Percentiles rank a stretch among this genome's conserved stretches.
These are phyloP conservation scores for Clonostachys solani DNA, from an alignment of 2,329 filamentous ascomycete genomes.

Conservation along the genomic window DNA sequence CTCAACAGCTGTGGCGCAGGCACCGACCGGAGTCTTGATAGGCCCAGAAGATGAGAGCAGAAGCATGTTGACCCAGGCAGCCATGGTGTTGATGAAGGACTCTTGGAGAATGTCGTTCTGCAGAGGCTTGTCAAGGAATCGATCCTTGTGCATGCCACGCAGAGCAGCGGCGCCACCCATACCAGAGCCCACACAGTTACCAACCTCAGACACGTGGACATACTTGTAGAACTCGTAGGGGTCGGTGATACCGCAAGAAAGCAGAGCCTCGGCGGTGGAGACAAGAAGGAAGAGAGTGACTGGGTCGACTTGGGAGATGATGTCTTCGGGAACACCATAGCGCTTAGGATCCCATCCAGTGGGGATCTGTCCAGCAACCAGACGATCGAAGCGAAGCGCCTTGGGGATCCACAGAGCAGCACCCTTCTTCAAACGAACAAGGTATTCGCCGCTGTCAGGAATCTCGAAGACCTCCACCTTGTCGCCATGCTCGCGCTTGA, in stretches of 20 bases:
- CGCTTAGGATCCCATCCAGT: constrained; percentile 96
- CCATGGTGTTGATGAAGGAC: constrained; percentile 99
- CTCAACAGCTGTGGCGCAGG: constrained; percentile 95
- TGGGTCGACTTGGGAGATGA: constrained; percentile 94
- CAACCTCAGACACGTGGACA: constrained; percentile 94
- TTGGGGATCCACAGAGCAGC: constrained; percentile 95
- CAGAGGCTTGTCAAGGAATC: constrained; percentile 92
- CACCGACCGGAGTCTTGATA: constrained; percentile 97
- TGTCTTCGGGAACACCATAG: constrained; percentile 96
- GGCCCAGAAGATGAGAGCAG: constrained; percentile 93
- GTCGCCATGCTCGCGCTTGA: constrained; percentile 94
- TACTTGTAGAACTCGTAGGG: constrained; percentile 99
- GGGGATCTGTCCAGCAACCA: constrained; percentile 94
- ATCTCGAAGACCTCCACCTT: constrained; percentile 98
- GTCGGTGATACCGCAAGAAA: constrained; percentile 93
- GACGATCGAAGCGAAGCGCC: constrained; percentile 92
- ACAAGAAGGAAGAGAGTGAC: constrained; percentile 95
- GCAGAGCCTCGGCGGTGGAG: constrained; percentile 84
- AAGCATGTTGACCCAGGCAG: constrained; percentile 99
- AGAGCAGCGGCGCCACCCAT: constrained; percentile 93
- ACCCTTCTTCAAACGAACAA: constrained; percentile 91
- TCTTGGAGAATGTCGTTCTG: constrained; percentile 99
- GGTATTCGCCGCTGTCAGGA: constrained; percentile 88
- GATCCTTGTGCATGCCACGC: constrained; percentile 97
- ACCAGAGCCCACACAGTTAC: constrained; percentile 97